Evolutionary conservation across 176 grass and related monocot genomes (phyloP).

Genomic region (Echinochloa phyllopogon): DNA sequence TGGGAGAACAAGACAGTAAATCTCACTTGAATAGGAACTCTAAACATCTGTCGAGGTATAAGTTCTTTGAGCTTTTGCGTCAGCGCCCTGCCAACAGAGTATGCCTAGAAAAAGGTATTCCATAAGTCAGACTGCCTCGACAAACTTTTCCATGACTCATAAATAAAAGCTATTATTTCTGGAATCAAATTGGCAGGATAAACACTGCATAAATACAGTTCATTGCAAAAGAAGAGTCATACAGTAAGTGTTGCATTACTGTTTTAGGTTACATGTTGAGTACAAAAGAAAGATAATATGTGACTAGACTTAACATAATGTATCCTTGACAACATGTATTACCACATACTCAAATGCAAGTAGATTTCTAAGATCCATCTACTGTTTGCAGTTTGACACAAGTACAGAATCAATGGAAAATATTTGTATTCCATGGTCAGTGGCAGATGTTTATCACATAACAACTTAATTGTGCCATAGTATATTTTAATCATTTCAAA

Average conservation of each 20-base stretch:
- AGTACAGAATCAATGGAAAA: neutral
- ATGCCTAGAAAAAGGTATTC: slow-evolving; percentile 66
- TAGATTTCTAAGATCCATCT: neutral
- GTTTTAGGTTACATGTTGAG: neutral
- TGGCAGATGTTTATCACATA: neutral
- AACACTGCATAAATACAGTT: slow-evolving; percentile 1
- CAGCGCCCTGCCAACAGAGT: slow-evolving; percentile 88
- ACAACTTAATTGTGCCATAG: neutral
- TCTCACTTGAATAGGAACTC: slow-evolving; percentile 91
- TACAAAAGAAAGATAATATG: slow-evolving; percentile 1
- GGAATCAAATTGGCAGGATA: slow-evolving; percentile 18
- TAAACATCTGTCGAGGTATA: slow-evolving; percentile 99
- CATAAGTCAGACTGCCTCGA: slow-evolving; percentile 28
- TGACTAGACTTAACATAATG: slow-evolving; percentile 25
- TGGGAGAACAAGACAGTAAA: slow-evolving; percentile 35
- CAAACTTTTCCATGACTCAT: slow-evolving; percentile 1
- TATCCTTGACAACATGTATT: slow-evolving; percentile 23
- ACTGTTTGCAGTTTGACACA: slow-evolving; percentile 16
- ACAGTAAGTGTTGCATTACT: neutral
- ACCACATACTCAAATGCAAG: slow-evolving; percentile 14
- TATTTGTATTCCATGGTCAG: neutral
- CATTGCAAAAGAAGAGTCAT: neutral
- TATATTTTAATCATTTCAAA: slow-evolving; percentile 1
- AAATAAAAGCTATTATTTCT: slow-evolving; percentile 11
- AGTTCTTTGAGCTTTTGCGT: slow-evolving; percentile 95